Evolutionary conservation across 495 filamentous ascomycete genomes (phyloP).

Genomic region (Paragyromitra xinjiangensis): DNA sequence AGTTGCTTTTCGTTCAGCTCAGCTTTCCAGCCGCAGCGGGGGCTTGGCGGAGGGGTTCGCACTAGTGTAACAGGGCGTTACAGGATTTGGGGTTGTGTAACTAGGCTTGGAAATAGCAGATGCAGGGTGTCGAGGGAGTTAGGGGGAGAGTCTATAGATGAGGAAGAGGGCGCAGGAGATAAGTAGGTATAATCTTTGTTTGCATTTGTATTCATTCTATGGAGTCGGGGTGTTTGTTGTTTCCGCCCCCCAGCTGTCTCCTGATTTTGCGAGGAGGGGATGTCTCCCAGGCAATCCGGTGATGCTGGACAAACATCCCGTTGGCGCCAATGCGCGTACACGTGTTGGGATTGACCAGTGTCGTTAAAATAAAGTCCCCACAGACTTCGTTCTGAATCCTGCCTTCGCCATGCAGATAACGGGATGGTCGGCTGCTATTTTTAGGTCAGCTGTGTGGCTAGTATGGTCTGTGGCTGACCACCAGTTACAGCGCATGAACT

Average conservation of each 20-base stretch:
- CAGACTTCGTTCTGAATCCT: neutral
- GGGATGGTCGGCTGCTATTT: neutral
- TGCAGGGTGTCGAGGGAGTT: too few relatives aligned
- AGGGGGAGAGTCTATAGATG: too few relatives aligned
- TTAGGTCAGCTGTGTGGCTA: neutral
- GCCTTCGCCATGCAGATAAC: neutral
- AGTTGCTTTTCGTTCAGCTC: neutral
- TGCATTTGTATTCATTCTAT: slow-evolving; percentile 1
- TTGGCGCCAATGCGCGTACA: neutral
- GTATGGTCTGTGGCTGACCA: neutral
- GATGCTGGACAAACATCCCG: neutral
- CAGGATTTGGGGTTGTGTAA: slow-evolving; percentile 3
- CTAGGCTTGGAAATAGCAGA: neutral
- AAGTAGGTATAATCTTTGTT: neutral
- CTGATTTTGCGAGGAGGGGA: neutral
- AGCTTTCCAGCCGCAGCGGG: slow-evolving; percentile 8
- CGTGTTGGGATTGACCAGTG: neutral
- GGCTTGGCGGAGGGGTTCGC: neutral
- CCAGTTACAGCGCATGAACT: too few relatives aligned
- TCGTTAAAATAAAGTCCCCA: neutral
- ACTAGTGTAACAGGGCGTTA: neutral
- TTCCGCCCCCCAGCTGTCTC: neutral
- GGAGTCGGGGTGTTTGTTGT: neutral
- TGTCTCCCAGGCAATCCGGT: neutral
- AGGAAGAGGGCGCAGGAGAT: neutral